Conservation (phyloP, 108 stramenopile species). For the Nitzschia inconspicua region DNA sequence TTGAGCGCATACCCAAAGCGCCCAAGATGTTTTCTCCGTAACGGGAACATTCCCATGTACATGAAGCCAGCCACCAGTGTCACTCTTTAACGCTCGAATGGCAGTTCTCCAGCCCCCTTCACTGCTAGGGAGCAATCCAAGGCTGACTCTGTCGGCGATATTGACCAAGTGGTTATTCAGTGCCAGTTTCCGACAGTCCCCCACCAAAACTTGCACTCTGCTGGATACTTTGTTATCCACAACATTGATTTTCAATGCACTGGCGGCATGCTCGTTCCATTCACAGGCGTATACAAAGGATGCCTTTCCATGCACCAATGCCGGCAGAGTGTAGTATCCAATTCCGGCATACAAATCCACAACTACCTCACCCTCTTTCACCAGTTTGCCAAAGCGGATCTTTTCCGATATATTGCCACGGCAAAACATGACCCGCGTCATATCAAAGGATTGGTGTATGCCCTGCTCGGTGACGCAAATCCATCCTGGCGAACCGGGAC, state of each 20-base stretch:
- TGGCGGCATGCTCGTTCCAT: constrained; percentile 86
- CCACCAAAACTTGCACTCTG: constrained; percentile 55
- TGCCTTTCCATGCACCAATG: constrained; percentile 71
- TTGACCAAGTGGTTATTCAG: constrained; percentile 25
- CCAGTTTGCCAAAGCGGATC: constrained; percentile 79
- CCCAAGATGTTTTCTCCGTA: constrained; percentile 57
- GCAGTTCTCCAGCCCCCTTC: constrained; percentile 90
- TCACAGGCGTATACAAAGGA: constrained; percentile 80
- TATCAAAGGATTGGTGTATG: constrained; percentile 86
- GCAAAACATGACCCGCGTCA: constrained; percentile 93
- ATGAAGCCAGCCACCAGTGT: constrained; percentile 81
- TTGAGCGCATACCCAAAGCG: constrained; percentile 56
- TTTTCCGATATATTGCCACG: constrained; percentile 93
- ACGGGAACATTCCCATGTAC: constrained; percentile 89
- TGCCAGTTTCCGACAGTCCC: constrained; percentile 71
- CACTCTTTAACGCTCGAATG: constrained; percentile 55
- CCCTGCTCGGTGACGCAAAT: constrained; percentile 92
- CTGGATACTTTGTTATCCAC: constrained; percentile 68
- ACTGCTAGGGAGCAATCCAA: constrained; percentile 91
- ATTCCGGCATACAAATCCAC: constrained; percentile 96
- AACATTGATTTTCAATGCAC: constrained; percentile 79
- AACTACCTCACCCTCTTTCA: constrained; percentile 64
- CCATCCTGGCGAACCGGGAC: constrained; percentile 66
- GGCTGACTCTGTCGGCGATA: constrained; percentile 82
- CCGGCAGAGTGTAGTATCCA: constrained; percentile 95